Conservation (phyloP, 2,329 filamentous ascomycete genomes). For the Colletotrichum sp. region DNA sequence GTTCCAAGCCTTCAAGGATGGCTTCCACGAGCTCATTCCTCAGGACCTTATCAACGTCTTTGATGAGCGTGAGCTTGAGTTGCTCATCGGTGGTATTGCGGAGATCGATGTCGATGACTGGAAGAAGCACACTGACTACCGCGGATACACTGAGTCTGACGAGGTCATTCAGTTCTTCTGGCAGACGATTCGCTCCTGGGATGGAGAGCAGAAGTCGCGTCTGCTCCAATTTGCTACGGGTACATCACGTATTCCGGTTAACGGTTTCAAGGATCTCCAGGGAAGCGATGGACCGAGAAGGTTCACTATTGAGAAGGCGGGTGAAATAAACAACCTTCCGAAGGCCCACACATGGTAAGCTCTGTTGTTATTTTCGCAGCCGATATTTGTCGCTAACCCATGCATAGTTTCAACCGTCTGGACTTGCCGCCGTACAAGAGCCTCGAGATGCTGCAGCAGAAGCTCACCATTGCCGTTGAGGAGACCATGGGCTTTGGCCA, state of each 20-base stretch:
- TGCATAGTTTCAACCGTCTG: conserved; percentile 87
- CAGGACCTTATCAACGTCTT: conserved; percentile 98
- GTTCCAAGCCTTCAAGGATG: conserved; percentile 96
- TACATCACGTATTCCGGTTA: conserved; percentile 97
- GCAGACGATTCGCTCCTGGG: conserved; percentile 96
- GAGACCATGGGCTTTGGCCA: conserved; percentile 99
- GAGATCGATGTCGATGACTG: conserved; percentile 99
- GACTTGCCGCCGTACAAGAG: conserved; percentile 94
- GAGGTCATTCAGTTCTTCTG: conserved; percentile 99
- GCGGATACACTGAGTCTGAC: conserved; percentile 96
- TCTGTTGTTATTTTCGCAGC: not conserved
- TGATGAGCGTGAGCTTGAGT: conserved; percentile 94
- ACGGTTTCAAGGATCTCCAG: conserved; percentile 98
- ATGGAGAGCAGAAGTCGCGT: conserved; percentile 97
- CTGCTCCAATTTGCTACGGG: conserved; percentile 96
- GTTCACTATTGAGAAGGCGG: conserved; percentile 98
- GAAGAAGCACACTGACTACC: conserved; percentile 99
- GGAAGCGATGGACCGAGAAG: conserved; percentile 93
- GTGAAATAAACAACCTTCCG: conserved; percentile 86
- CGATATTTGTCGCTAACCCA: conserved; percentile 23
- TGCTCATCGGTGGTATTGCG: conserved; percentile 98
- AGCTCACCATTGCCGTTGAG: conserved; percentile 95
- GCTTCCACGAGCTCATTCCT: conserved; percentile 97
- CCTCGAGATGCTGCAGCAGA: conserved; percentile 82
- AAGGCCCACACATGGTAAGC: conserved; percentile 98